A percentile compares a stretch with the other conserved stretches of the same genome.
These are phyloP conservation scores for Trichoderma semiorbis DNA, from an alignment of 2,329 filamentous ascomycete species.

Conservation along the genomic window DNA sequence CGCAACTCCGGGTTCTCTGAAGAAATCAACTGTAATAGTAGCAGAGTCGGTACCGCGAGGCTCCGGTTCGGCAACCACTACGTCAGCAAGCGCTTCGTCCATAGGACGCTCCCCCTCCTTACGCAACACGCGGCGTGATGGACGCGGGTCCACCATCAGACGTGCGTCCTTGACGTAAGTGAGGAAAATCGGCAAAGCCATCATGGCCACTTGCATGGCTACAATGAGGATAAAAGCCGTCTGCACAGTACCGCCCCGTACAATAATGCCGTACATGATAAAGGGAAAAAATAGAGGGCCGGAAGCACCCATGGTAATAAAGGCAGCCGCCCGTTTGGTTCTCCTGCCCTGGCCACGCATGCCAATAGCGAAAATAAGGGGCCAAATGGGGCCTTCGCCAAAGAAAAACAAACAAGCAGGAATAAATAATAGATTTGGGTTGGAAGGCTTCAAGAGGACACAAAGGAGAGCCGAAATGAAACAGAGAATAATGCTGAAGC, in stretches of 20 bases:
- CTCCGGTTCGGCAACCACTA: constrained; percentile 17
- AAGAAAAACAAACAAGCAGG: constrained; percentile 71
- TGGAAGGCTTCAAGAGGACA: constrained; percentile 41
- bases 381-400: constrained; percentile 79
- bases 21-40: constrained; percentile 2
- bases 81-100: constrained; percentile 20
- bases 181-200: constrained; percentile 50
- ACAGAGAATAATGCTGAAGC: constrained; percentile 58
- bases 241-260: constrained; percentile 56
- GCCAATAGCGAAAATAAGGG: constrained; percentile 74
- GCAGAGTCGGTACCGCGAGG: background rate
- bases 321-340: constrained; percentile 74
- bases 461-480: constrained; percentile 53
- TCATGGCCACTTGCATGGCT: constrained; percentile 44
- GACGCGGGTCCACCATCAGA: constrained; percentile 38
- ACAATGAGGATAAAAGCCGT: constrained; percentile 64
- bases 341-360: constrained; percentile 76
- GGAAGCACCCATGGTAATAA: constrained; percentile 71
- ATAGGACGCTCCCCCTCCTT: constrained; percentile 23
- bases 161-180: constrained; percentile 45
- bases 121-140: constrained; percentile 20
- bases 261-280: constrained; percentile 65
- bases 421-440: constrained; percentile 51
- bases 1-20: constrained; percentile 9
- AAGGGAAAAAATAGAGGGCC: constrained; percentile 74